These are phyloP conservation scores for Lactarius psammicola DNA, from an alignment of 768 basidiomycete genomes.

Conservation along the genomic window DNA sequence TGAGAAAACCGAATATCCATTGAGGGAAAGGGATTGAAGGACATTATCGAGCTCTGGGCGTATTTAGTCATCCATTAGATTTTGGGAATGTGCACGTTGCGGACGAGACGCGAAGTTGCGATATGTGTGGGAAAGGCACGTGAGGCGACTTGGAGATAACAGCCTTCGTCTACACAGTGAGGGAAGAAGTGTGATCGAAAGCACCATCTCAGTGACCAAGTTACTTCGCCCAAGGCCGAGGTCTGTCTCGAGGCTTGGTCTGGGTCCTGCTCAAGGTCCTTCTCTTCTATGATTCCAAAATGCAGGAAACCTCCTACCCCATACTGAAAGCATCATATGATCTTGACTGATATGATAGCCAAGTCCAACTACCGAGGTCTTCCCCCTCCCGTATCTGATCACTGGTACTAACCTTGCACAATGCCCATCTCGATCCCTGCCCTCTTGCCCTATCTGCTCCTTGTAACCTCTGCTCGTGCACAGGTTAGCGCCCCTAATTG, in stretches of 20 bases:
- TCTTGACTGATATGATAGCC: background rate
- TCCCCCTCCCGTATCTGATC: background rate
- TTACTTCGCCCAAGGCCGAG: background rate
- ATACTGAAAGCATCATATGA: background rate
- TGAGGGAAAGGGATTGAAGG: background rate
- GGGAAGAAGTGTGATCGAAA: too few relatives aligned
- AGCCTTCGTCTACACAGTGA: too few relatives aligned
- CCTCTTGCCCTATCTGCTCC: background rate
- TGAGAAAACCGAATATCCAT: background rate
- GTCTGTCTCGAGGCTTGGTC: background rate
- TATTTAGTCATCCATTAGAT: background rate
- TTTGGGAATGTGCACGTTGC: too few relatives aligned
- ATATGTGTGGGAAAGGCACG: too few relatives aligned
- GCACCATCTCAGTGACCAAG: too few relatives aligned
- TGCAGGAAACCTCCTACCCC: background rate
- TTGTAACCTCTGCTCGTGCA: background rate
- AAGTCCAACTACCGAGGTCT: background rate
- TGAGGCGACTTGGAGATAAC: too few relatives aligned
- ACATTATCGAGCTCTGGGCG: background rate
- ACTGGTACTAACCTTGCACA: background rate
- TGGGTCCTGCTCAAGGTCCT: background rate
- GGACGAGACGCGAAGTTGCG: too few relatives aligned
- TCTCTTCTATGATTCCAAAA: background rate
- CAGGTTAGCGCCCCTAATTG: constrained; percentile 15
- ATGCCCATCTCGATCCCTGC: background rate